These are phyloP conservation scores for Pichia paraexigua DNA, from an alignment of 805 yeast genomes.

Conservation along the genomic window DNA sequence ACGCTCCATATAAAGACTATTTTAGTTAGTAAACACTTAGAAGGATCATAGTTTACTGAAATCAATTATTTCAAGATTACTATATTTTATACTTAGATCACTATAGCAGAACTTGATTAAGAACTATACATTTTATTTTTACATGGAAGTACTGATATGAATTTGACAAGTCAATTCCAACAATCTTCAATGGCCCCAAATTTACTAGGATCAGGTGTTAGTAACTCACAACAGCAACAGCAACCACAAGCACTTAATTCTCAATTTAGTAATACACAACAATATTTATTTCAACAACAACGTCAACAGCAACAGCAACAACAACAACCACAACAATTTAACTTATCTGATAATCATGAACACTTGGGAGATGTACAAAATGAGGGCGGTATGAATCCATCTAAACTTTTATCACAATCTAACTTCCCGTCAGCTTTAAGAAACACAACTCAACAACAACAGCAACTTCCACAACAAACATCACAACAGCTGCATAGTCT, in stretches of 20 bases:
- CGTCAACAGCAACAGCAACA: slow-evolving; percentile 16
- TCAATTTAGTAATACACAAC: slow-evolving; percentile 3
- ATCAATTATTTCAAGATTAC: neutral
- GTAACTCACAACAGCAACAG: slow-evolving; percentile 2
- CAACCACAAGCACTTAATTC: slow-evolving; percentile 3
- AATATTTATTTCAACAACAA: slow-evolving; percentile 7
- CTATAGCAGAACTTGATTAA: too few species aligned
- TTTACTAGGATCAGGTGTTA: slow-evolving; percentile 1
- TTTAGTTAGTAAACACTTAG: neutral
- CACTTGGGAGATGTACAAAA: slow-evolving; percentile 1
- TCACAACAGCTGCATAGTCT: slow-evolving; percentile 16
- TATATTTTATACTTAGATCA: neutral
- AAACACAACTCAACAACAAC: slow-evolving; percentile 22
- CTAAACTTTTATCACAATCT: slow-evolving; percentile 33
- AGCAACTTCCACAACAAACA: slow-evolving; percentile 21
- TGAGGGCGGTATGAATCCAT: slow-evolving; percentile 26
- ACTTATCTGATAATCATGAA: slow-evolving; percentile 4
- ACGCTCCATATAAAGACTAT: neutral
- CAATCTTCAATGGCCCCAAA: slow-evolving; percentile 5
- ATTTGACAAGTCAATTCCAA: slow-evolving; percentile 14
- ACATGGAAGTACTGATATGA: slow-evolving; percentile 7
- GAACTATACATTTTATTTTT: neutral
- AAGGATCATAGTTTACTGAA: neutral
- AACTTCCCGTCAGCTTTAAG: slow-evolving; percentile 26
- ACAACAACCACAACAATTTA: slow-evolving; percentile 15